These are phyloP conservation scores for Spathaspora hagerdaliae DNA, from an alignment of 805 yeast species.

Conservation along the genomic window DNA sequence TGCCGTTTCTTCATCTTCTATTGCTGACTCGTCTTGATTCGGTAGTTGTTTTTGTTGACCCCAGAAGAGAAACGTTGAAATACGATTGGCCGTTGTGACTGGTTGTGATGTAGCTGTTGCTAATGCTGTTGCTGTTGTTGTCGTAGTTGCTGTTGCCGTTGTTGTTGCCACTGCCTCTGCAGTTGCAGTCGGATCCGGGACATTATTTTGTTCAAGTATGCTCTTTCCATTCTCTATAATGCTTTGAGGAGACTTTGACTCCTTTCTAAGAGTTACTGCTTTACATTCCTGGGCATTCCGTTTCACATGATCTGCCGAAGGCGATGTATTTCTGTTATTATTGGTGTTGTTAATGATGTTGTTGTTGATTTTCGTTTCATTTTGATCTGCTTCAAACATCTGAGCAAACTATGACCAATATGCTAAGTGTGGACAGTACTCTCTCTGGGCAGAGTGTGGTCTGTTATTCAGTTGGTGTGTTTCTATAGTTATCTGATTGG, in stretches of 20 bases:
- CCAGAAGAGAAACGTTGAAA: constrained; percentile 2
- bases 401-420: neutral
- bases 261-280: neutral
- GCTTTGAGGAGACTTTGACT: neutral
- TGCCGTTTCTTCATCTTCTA: neutral
- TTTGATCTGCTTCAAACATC: neutral
- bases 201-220: no score
- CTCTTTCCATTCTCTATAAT: neutral
- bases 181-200: no score
- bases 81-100: constrained; percentile 2
- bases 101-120: neutral
- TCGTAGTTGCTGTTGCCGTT: no score
- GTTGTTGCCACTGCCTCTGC: no score
- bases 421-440: no score
- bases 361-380: neutral
- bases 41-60: constrained; percentile 2
- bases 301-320: no score
- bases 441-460: no score
- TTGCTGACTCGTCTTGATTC: neutral
- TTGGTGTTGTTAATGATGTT: neutral
- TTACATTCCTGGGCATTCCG: neutral
- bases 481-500: no score
- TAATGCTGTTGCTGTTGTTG: no score
- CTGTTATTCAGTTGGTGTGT: no score
- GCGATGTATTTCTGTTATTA: no score